Conservation (phyloP, 345 rosid species). For the Gossypium bickii region DNA sequence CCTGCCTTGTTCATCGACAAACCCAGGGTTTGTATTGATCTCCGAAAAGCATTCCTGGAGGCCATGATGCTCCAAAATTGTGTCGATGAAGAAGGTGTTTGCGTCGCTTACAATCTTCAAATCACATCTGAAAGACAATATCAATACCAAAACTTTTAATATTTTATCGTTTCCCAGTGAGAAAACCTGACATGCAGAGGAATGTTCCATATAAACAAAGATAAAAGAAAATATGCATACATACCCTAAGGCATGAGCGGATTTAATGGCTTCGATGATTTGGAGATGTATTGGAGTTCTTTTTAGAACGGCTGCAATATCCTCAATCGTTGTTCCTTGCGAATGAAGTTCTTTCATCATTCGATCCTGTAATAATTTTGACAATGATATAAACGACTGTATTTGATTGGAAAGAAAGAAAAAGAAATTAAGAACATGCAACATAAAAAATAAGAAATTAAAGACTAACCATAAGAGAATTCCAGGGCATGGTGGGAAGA, state of each 20-base stretch:
- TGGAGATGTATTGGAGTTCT: constrained; percentile 59
- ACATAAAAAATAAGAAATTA: too few species aligned
- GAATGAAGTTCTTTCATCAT: constrained; percentile 74
- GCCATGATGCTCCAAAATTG: not conserved
- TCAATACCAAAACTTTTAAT: not conserved
- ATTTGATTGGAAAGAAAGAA: not conserved
- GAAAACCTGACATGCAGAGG: not conserved
- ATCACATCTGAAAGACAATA: not conserved
- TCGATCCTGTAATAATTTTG: constrained; percentile 43
- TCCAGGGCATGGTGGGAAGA: constrained; percentile 90
- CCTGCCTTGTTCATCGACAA: not conserved
- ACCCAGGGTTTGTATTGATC: not conserved
- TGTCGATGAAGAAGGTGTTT: not conserved
- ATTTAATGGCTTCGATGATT: constrained; percentile 60
- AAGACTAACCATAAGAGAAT: constrained; percentile 59
- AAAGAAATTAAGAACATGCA: not conserved
- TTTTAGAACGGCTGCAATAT: constrained; percentile 46
- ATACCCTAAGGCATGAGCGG: constrained; percentile 77
- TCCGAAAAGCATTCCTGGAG: not conserved
- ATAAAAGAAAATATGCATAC: not conserved
- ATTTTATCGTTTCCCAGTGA: not conserved
- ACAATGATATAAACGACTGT: not conserved
- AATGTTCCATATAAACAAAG: not conserved
- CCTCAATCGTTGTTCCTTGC: constrained; percentile 45
- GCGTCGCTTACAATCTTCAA: constrained; percentile 2